phyloP scores from a whole-genome alignment of 2,329 filamentous ascomycete genomes.

The Mycosphaerella sp. region DNA sequence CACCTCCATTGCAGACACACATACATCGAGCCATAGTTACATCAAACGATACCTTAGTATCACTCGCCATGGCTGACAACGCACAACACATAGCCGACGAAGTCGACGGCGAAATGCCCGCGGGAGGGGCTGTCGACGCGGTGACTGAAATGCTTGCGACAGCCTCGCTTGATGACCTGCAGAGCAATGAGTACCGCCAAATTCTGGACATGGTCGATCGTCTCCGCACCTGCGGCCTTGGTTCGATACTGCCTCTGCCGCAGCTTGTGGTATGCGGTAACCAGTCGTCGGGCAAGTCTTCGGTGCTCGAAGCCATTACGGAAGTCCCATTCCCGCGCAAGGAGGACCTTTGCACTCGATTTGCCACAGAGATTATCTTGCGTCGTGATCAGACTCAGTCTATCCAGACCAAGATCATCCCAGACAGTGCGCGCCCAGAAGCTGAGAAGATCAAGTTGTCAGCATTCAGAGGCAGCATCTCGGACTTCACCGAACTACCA shows the following conservation, averaged over 20 bases:
- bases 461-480: conserved; percentile 27
- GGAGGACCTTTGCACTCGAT: conserved; percentile 53
- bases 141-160: conserved; percentile 4
- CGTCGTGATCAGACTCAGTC: conserved; percentile 32
- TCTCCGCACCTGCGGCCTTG: conserved; percentile 45
- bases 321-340: conserved; percentile 55
- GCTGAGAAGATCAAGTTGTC: conserved; percentile 33
- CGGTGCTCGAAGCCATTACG: conserved; percentile 58
- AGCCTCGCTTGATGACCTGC: conserved; percentile 1
- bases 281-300: conserved; percentile 58
- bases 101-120: background rate
- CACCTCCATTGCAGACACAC: background rate
- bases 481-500: conserved; percentile 40
- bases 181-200: conserved; percentile 1
- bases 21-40: too few relatives aligned
- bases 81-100: background rate
- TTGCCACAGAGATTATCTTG: conserved; percentile 56
- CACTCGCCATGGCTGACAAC: background rate
- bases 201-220: conserved; percentile 51
- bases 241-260: conserved; percentile 31
- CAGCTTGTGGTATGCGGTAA: conserved; percentile 51
- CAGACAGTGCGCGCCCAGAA: conserved; percentile 23
- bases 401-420: conserved; percentile 28
- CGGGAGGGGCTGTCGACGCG: background rate
- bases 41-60: background rate